Evolutionary conservation across 1,139 yeast genomes (phyloP), one percentile per base, ranked within the genome.

Genomic region (Saccharomyces hybrid): DNA sequence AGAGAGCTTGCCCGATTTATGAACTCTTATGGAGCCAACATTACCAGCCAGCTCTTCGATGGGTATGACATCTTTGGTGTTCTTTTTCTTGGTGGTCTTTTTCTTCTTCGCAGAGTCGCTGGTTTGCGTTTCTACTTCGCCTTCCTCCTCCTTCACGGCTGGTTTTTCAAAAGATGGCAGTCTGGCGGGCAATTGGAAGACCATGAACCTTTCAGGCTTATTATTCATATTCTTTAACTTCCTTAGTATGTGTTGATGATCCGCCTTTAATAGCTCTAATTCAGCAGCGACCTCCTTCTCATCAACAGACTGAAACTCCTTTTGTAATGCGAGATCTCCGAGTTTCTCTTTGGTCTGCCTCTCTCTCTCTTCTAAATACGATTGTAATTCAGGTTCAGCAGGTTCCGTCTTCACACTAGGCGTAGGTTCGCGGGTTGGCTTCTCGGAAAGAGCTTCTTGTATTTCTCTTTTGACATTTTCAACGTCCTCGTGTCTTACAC

Each of bases 1-100:
- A 9, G 93, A 78, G 44, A 89, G 72, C 65, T 80, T 86, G 5
- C 97, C 97, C 0, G 96, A 87, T 63, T 83, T 79, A 69, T 89
- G 97, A 52, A 87, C 76, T 57, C 91, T 80, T 46, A 90, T 66
- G 28, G 78, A 77, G 4, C 97, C 97, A 25, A 88, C 78, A 55
- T 77, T 76, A 1, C 97, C 97, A 38, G 70, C 65, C 56, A 71
- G 59, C n/a, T 70, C 59, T 6, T 61, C 58, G 31, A 57, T 58
- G 26, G 59, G 50, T 26, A 53, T 52, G 23, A 47, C 41, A 7
- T 42, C 47, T 3, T 25, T 47, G 25, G 49, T 55, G 7, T 47
- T 50, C 14, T 55, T 58, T 50, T 50, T 54, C n/a, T 53, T 58
- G 26, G 20, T 49, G 5, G 57, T 51, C 16, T 51, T 38, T 28